phyloP scores from a whole-genome alignment of 2,329 filamentous ascomycete species.

The Epichloe gansuensis region DNA sequence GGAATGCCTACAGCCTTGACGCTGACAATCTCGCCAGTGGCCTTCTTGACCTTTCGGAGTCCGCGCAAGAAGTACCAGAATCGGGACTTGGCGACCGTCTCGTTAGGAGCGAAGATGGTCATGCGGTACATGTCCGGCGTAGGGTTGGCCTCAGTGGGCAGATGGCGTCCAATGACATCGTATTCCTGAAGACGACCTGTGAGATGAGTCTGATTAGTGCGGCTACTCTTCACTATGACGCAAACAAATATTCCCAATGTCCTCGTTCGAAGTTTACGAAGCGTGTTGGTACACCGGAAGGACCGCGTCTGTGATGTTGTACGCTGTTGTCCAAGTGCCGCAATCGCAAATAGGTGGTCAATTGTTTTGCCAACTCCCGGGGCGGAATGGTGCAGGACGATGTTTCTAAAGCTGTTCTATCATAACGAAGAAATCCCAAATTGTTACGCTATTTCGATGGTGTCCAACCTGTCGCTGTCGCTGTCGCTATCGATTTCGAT shows the following conservation, averaged over 20 bases:
- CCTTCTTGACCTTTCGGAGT: constrained; percentile 99
- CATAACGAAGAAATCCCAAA: no score
- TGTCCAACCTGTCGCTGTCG: not conserved
- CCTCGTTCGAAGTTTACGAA: not conserved
- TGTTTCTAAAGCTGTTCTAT: no score
- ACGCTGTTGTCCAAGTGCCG: not conserved
- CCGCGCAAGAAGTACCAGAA: constrained; percentile 99
- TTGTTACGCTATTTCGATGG: not conserved
- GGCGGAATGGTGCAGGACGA: no score
- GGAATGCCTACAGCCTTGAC: constrained; percentile 65
- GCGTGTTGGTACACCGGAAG: not conserved
- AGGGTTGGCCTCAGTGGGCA: constrained; percentile 95
- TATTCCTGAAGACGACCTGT: constrained; percentile 99
- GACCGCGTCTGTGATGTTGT: not conserved
- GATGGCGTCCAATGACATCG: constrained; percentile 99
- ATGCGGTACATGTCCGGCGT: constrained; percentile 99
- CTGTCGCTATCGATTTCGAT: not conserved
- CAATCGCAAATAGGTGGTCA: not conserved
- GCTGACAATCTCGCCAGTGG: constrained; percentile 97
- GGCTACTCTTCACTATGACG: not conserved
- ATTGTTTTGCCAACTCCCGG: not conserved
- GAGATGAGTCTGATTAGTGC: constrained; percentile 1
- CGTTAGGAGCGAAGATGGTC: constrained; percentile 98
- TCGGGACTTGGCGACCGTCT: constrained; percentile 96
- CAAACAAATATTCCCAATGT: no score